Evolutionary conservation across 2,329 filamentous ascomycete species (phyloP).

Genomic region (Cercospora citrullina): DNA sequence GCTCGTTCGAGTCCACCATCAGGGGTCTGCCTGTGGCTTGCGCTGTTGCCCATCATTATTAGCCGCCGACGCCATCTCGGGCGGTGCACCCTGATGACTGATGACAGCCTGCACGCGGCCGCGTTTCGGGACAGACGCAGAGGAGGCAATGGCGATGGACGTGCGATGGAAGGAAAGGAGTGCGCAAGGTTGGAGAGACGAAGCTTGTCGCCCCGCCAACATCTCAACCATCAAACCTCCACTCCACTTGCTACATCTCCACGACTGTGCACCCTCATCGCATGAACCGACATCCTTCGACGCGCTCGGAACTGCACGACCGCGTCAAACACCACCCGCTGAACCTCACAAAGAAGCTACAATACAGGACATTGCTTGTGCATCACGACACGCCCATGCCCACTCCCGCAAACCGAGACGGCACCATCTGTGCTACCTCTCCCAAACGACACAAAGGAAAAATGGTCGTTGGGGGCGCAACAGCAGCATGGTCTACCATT

Average conservation of each 20-base stretch:
- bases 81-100: too few relatives aligned
- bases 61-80: too few relatives aligned
- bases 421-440: not conserved
- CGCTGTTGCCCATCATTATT: too few relatives aligned
- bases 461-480: too few relatives aligned
- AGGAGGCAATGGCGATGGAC: not conserved
- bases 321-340: not conserved
- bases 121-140: not conserved
- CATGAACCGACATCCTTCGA: not conserved
- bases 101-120: not conserved
- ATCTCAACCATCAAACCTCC: too few relatives aligned
- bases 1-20: too few relatives aligned
- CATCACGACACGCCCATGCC: not conserved
- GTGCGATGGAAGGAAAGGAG: not conserved
- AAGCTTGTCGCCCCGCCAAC: not conserved
- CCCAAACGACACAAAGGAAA: not conserved
- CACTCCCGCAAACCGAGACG: not conserved
- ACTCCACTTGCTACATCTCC: too few relatives aligned
- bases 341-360: not conserved
- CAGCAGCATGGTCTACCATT: too few relatives aligned
- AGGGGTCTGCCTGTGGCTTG: too few relatives aligned
- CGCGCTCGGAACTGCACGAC: too few relatives aligned
- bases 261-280: not conserved
- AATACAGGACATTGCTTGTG: not conserved
- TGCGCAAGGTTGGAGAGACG: not conserved